Conservation (phyloP, 768 basidiomycete genomes). For the Lentinula detonsa region DNA sequence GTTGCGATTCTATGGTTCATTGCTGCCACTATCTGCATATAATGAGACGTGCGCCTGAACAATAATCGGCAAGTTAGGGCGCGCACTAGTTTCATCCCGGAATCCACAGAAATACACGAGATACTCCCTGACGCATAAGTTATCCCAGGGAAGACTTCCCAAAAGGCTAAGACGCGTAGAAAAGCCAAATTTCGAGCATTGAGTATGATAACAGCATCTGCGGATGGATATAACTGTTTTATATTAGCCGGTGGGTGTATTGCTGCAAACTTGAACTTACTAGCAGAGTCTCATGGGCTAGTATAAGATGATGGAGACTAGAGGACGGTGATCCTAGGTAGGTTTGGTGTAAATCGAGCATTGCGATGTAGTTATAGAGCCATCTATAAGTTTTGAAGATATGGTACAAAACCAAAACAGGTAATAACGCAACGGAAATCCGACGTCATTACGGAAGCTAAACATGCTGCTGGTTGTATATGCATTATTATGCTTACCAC, state of each 20-base stretch:
- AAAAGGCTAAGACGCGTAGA: constrained; percentile 68
- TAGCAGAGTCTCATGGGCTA: constrained; percentile 50
- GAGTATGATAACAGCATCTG: constrained; percentile 63
- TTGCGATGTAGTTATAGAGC: constrained; percentile 13
- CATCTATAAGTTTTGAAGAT: neutral
- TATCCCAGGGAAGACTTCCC: constrained; percentile 72
- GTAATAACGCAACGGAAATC: neutral
- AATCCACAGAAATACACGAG: constrained; percentile 64
- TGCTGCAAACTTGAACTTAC: constrained; percentile 33
- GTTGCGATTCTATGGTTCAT: constrained; percentile 63
- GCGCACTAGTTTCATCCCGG: constrained; percentile 77
- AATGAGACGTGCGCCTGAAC: constrained; percentile 6
- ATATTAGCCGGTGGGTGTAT: constrained; percentile 8
- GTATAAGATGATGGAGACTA: constrained; percentile 49
- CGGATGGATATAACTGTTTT: constrained; percentile 64
- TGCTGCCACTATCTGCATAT: constrained; percentile 63
- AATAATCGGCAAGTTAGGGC: constrained; percentile 3
- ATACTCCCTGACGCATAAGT: constrained; percentile 38
- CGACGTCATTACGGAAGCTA: neutral
- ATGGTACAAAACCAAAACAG: neutral
- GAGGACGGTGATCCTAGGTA: constrained; percentile 49
- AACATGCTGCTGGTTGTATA: neutral
- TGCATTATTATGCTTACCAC: neutral
- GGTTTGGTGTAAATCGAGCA: constrained; percentile 41
- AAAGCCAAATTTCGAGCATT: constrained; percentile 63